phyloP scores from a whole-genome alignment of 495 filamentous ascomycete genomes.

The Lasiosphaeris hirsuta region DNA sequence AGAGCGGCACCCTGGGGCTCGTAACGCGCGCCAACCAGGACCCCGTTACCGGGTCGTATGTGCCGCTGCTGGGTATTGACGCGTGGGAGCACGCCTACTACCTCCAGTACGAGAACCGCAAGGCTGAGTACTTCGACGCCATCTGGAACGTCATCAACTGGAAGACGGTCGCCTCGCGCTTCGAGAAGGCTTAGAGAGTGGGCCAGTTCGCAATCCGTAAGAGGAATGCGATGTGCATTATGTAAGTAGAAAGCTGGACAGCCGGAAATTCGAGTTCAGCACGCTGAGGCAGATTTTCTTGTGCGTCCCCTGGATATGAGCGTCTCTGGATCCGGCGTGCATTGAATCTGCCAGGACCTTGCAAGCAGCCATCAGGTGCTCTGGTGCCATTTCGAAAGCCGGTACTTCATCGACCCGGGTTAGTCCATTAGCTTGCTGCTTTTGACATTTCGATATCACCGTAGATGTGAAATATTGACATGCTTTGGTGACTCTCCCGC shows the following conservation, averaged over 20 bases:
- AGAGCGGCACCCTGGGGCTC: slow-evolving; percentile 71
- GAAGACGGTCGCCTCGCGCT: slow-evolving; percentile 86
- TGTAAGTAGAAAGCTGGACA: not conserved
- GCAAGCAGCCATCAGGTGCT: too few species aligned
- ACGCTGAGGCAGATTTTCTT: too few species aligned
- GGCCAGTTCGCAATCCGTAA: not conserved
- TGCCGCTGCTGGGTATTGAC: slow-evolving; percentile 81
- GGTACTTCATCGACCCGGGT: too few species aligned
- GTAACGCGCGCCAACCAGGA: slow-evolving; percentile 83
- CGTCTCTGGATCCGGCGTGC: too few species aligned
- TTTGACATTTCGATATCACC: too few species aligned
- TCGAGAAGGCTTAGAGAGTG: slow-evolving; percentile 43
- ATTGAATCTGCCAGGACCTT: too few species aligned
- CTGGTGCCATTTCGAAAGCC: too few species aligned
- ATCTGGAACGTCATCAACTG: slow-evolving; percentile 98
- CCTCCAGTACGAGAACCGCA: slow-evolving; percentile 97
- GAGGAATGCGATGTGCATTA: not conserved
- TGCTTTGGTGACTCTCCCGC: too few species aligned
- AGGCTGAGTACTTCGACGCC: slow-evolving; percentile 95
- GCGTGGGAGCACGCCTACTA: slow-evolving; percentile 74
- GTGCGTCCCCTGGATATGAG: too few species aligned
- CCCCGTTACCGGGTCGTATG: slow-evolving; percentile 72
- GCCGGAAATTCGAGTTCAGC: not conserved
- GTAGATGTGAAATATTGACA: too few species aligned
- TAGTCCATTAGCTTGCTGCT: too few species aligned